Evolutionary conservation across 1,284 basidiomycete species (phyloP), one percentile per base, ranked within the genome.

Genomic region (Boletus smithii): DNA sequence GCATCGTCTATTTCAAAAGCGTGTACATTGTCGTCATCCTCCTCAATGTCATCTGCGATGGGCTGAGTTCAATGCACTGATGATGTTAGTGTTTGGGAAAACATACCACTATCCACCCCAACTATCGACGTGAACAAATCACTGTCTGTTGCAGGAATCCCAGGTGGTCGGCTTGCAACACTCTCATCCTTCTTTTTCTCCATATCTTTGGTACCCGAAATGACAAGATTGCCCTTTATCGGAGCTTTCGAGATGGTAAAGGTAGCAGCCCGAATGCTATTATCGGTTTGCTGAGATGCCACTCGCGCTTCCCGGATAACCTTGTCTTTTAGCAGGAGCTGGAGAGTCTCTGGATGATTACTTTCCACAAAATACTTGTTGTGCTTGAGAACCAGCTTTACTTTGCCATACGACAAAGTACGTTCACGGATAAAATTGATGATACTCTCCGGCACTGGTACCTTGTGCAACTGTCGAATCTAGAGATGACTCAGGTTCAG

Each of bases 281-380:
- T 85, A 51, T 85, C 83, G 9, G 75, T 69, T 46, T 76, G 74
- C 26, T 75, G 70, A 13, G 83, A 75, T 40, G 85, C 73, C 6
- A 91, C 83, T 33, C 91, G 79, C 11, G 91, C 88, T 53, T 88
- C 83, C 14, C 87, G 80, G 51, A 98, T 95, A 22, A 88, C 71
- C 45, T 76, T 74, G 69, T 98, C 95, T 59, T 92, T 89, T 31
- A 98, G 74, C 29, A 97, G 72, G 31, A 82, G 74, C 60, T 95
- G 88, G 18, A 97, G 75, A 17, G 91, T 94, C 50, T 95, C 92
- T 2, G 94, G 91, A 61, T 95, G 90, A 50, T 82, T 88, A 16
- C 91, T 95, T 68, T 98, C 95, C 57, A 98, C 89, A 56, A 81
- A 95, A 69, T 97, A 97, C 59, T 88, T 91, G 75, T 97, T 97